Percentiles rank a stretch among this genome's conserved stretches.
phyloP scores from a whole-genome alignment of 345 rosid genomes.

The Syzygium jambos region DNA sequence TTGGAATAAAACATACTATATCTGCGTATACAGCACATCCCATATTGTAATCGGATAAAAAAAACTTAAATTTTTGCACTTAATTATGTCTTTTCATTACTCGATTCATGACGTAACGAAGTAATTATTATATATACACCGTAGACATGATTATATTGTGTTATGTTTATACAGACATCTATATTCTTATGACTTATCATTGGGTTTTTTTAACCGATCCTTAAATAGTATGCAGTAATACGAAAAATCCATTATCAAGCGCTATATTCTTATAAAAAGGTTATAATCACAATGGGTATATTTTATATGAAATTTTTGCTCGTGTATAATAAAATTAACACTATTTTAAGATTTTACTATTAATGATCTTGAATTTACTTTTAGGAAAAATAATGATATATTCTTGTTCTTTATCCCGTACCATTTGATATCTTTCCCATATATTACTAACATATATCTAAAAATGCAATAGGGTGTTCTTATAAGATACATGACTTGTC shows the following conservation, averaged over 20 bases:
- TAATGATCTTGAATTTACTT: neutral
- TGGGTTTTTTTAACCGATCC: neutral
- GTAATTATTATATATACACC: neutral
- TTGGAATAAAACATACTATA: neutral
- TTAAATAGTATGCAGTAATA: neutral
- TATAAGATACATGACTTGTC: neutral
- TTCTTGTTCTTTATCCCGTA: neutral
- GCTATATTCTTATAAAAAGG: neutral
- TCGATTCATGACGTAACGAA: neutral
- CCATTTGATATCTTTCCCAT: neutral
- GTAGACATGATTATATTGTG: neutral
- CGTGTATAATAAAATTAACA: neutral
- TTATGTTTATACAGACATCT: neutral
- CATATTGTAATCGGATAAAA: too few relatives aligned
- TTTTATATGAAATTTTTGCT: neutral
- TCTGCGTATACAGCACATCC: neutral
- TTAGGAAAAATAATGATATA: neutral
- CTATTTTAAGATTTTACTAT: neutral
- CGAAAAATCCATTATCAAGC: neutral
- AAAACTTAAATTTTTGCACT: neutral
- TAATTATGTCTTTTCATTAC: neutral
- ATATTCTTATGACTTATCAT: neutral
- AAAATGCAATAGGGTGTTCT: neutral
- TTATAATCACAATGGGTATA: neutral
- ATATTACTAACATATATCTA: neutral